A percentile compares a stretch with the other conserved stretches of the same genome.
These are phyloP conservation scores for Alternaria consortialis DNA, from an alignment of 2,329 filamentous ascomycete genomes.

Conservation along the genomic window DNA sequence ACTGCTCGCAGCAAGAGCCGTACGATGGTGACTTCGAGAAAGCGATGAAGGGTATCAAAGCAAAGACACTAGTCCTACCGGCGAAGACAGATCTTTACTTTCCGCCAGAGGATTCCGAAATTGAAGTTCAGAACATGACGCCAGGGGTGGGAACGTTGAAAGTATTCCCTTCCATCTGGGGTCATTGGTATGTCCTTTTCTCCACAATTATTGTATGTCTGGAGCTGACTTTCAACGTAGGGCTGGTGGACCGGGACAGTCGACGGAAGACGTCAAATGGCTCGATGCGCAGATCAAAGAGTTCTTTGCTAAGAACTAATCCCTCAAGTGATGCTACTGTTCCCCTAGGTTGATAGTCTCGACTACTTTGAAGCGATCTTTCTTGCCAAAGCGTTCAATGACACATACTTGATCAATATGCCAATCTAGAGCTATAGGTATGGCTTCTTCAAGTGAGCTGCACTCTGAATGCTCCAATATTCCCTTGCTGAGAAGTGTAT, in stretches of 20 bases:
- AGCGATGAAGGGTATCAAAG: conserved; percentile 72
- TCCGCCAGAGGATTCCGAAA: conserved; percentile 80
- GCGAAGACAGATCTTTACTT: conserved; percentile 82
- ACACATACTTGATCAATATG: conserved; percentile 39
- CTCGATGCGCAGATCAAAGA: conserved; percentile 68
- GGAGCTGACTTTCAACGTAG: conserved; percentile 46
- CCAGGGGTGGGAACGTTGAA: conserved; percentile 64
- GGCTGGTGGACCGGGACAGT: conserved; percentile 77
- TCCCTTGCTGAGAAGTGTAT: conserved; percentile 21
- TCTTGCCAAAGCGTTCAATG: conserved; percentile 35
- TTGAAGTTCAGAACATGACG: conserved; percentile 72
- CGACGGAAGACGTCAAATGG: conserved; percentile 75
- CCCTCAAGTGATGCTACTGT: conserved; percentile 2
- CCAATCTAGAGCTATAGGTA: conserved; percentile 29
- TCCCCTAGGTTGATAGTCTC: conserved; percentile 24
- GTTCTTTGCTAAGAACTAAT: conserved; percentile 57
- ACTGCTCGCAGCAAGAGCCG: conserved; percentile 72
- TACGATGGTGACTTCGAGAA: conserved; percentile 73
- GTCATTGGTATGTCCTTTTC: conserved; percentile 61
- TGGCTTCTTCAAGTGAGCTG: background rate
- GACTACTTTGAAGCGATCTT: conserved; percentile 37
- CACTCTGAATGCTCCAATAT: conserved; percentile 11
- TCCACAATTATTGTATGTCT: background rate
- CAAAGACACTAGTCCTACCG: conserved; percentile 75
- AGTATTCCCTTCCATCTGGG: conserved; percentile 70